Base-by-base conservation (phyloP, 225 moss, liverwort and hornwort genomes). In the Bryoerythrophyllum caledonicum region DNA sequence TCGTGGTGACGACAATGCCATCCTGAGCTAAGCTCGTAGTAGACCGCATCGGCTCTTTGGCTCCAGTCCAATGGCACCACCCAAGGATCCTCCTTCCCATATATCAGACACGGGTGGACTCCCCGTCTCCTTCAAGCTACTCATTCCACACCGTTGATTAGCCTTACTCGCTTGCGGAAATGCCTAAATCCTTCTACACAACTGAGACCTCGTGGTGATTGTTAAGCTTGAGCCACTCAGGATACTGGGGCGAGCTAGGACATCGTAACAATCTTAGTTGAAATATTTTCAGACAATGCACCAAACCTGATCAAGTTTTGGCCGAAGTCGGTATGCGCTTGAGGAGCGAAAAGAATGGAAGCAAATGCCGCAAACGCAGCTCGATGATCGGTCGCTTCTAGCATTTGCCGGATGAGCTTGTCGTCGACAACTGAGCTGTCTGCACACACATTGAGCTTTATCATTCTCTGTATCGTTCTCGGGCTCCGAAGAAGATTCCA, bases 401-500 rank as follows among this genome's bases (percentile, higher is more conserved):
- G n/a, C n/a, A n/a, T n/a, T n/a, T n/a, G n/a, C n/a, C n/a, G n/a
- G n/a, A n/a, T n/a, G n/a, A n/a, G n/a, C n/a, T n/a, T n/a, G n/a
- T n/a, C n/a, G n/a, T n/a, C n/a, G n/a, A n/a, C n/a, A n/a, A n/a
- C n/a, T n/a, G n/a, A 82, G 53, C 38, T 67, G 57, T 84, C 84
- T 16, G 81, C 84, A 55, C 84, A 87, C 44, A 87, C 87, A 15
- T n/a, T n/a, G n/a, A 19, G 11, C 60, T 35, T 74, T 72, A 87
- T 66, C 62, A 84, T 70, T 49, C 66, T 48, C 61, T 44, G 71
- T 32, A 87, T 5, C 44, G 53, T 57, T 77, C 51, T 43, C 14
- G 84, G 84, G 37, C 84, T 84, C 27, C 84, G 76, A 69, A 87
- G 81, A 70, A 87, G 52, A 74, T 84, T 34, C 87, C 82, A 87